phyloP scores from a whole-genome alignment of 805 yeast genomes.

The Pichia exigua region DNA sequence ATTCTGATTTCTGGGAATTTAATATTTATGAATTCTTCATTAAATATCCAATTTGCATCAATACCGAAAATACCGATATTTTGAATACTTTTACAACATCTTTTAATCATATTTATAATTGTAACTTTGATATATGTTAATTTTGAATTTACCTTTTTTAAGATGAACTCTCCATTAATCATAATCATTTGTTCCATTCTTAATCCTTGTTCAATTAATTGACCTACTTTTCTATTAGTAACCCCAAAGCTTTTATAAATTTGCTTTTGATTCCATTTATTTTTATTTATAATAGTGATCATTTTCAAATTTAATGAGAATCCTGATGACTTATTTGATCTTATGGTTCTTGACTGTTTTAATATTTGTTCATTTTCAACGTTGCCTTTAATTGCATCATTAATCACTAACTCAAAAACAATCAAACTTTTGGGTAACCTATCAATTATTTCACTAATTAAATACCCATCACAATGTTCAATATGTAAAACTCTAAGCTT shows the following conservation, averaged over 20 bases:
- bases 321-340: neutral
- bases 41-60: constrained; percentile 4
- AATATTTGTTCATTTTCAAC: neutral
- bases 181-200: neutral
- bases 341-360: neutral
- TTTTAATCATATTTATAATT: neutral
- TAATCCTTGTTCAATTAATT: neutral
- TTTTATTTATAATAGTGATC: neutral
- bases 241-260: neutral
- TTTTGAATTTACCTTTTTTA: neutral
- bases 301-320: neutral
- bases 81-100: neutral
- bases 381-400: neutral
- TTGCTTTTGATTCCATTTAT: neutral
- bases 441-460: neutral
- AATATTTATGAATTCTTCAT: neutral
- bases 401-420: constrained; percentile 1
- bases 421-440: neutral
- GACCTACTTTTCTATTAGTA: neutral
- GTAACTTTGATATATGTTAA: neutral
- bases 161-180: neutral
- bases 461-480: neutral
- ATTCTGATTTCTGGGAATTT: neutral
- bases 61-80: constrained; percentile 7
- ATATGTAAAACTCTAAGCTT: neutral